Base-by-base conservation (phyloP, 1,284 basidiomycete species). In the Apiotrichum mycotoxinovorans region DNA sequence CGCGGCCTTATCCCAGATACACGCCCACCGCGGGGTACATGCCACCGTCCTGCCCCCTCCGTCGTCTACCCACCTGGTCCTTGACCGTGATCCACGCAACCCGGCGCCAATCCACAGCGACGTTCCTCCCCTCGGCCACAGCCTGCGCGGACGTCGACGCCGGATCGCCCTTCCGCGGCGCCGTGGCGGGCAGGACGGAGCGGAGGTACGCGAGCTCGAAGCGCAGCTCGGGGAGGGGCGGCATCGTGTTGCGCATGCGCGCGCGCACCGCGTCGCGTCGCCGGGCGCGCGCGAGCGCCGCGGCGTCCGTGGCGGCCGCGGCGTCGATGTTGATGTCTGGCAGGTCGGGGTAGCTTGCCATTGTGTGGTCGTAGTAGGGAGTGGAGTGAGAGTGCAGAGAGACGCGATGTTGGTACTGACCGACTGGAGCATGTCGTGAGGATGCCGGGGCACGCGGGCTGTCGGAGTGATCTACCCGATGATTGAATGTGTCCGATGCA, bases 171-270 rank as follows among this genome's bases (percentile, higher is more conserved):
- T 63, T n/a, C n/a, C n/a, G n/a, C n/a, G 72, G 14, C 52, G 64
- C 9, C 69, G 57, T 59, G 66, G 72, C 8, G 65, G 75, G 51
- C 69, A 65, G 47, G 71, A 55, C n/a, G 4, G 26, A 46, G 27
- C 54, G 49, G 34, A 54, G 43, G 26, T 40, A 69, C 64, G 60
- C 74, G 66, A 75, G 71, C 64, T 78, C 76, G 52, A 75, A 76
- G 22, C 76, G 63, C 50, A 75, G 57, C 63, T 78, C 76, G 41
- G 74, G 76, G 46, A 78, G 62, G 15, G 71, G 70, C 23, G 73
- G 73, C 61, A 74, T 65, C n/a, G 57, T 64, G 26, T 63, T 60
- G 53, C 67, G 69, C 27, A 76, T 66, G 53, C 74, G 66, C 51
- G 64, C 54, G 49, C 71, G 66, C 10, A 64, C 74, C 40, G 47